Base-by-base conservation (phyloP, 805 yeast genomes). In the Lipomyces yamanashiensis region DNA sequence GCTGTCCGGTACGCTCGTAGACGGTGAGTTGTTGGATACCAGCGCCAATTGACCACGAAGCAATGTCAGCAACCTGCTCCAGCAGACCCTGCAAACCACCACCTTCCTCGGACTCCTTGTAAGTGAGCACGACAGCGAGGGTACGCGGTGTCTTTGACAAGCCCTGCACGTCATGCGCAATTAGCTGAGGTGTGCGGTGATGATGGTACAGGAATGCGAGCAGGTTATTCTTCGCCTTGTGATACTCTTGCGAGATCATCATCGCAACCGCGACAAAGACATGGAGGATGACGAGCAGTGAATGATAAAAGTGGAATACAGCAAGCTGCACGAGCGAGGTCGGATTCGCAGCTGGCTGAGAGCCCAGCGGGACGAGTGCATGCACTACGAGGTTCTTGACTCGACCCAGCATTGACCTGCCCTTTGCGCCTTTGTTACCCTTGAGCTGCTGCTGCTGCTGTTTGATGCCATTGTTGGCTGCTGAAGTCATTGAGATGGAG, bases 11-110 rank as follows among this genome's bases (percentile, higher is more conserved):
- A 8, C 56, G 51, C 76, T 95, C 98, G 78, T 90, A 93, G 49
- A 95, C 79, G 2, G 88, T 81, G 64, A 93, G 79, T 63, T 80
- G 77, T 47, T 86, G 85, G 55, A 92, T 84, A 1, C 97, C 97
- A n/a, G 93, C 85, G 40, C 96, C 88, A n/a, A 90, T 75, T 45
- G 91, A 82, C 99, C 99, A 95, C 6, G 95, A 86, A 0, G 85
- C 82, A 43, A 92, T 67, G 71, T 92, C 97, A 53, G 92, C 84
- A 6, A 87, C 82, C 71, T 90, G 90, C 68, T 84, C 86, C 71
- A 92, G 80, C 49, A 93, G 79, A 0, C 96, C 97, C 64, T 87
- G 90, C 49, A 88, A 75, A 1, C 98, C 98, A 39, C 96, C 97
- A 64, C 92, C 93, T 71, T 90, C 96, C 70, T 87, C 93, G 62